Percentiles rank a stretch among this genome's conserved stretches.
phyloP scores from a whole-genome alignment of 2,329 filamentous ascomycete genomes.

The Aspergillus aculeatus region DNA sequence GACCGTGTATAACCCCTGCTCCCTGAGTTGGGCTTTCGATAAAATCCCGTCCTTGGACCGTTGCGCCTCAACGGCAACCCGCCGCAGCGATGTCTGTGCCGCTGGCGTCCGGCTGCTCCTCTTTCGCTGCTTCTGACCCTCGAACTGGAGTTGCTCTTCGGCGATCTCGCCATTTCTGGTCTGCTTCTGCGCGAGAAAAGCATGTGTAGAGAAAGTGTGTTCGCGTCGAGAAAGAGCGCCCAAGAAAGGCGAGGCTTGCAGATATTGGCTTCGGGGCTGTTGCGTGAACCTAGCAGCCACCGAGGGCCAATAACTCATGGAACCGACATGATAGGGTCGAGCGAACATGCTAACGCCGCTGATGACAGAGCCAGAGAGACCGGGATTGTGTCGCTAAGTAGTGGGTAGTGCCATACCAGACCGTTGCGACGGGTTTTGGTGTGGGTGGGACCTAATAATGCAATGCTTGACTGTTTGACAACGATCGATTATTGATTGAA shows the following conservation, averaged over 20 bases:
- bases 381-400: not conserved
- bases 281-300: constrained; percentile 23
- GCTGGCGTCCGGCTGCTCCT: constrained; percentile 52
- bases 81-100: constrained; percentile 72
- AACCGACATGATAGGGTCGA: constrained; percentile 31
- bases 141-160: constrained; percentile 14
- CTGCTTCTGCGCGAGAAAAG: constrained; percentile 49
- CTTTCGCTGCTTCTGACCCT: constrained; percentile 43
- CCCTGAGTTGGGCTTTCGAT: constrained; percentile 42
- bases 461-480: too few species aligned
- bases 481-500: not conserved
- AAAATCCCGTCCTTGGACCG: constrained; percentile 55
- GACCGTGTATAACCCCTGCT: constrained; percentile 37
- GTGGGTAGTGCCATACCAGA: not conserved
- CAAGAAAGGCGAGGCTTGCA: constrained; percentile 36
- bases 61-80: constrained; percentile 85
- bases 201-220: constrained; percentile 67
- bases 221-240: constrained; percentile 50
- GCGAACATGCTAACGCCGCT: constrained; percentile 37
- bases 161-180: constrained; percentile 17
- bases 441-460: not conserved
- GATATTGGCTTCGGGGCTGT: constrained; percentile 34
- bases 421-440: not conserved
- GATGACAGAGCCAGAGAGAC: not conserved
- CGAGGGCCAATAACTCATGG: constrained; percentile 31